Conservation (phyloP, 768 basidiomycete species). For the Pisolithus marmoratus region DNA sequence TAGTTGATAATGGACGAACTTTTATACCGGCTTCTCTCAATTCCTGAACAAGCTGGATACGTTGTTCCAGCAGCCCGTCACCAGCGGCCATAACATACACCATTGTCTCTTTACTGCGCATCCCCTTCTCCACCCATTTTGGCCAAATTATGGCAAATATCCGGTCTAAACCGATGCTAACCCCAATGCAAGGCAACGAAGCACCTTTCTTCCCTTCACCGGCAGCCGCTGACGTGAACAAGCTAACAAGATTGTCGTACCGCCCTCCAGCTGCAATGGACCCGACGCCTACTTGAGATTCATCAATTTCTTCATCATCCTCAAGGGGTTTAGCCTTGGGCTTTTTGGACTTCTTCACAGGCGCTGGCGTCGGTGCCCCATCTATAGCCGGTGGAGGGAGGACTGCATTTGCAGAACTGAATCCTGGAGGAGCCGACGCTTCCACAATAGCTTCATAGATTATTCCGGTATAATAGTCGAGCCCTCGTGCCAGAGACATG, state of each 20-base stretch:
- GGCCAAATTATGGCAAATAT: constrained; percentile 90
- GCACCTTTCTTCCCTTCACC: constrained; percentile 65
- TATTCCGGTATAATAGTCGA: constrained; percentile 98
- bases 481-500: constrained; percentile 91
- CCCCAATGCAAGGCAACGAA: constrained; percentile 82
- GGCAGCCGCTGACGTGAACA: constrained; percentile 81
- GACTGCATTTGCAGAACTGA: constrained; percentile 49
- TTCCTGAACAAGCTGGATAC: constrained; percentile 73
- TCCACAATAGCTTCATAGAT: constrained; percentile 96
- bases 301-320: constrained; percentile 84
- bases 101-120: constrained; percentile 86
- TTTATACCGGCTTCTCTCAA: constrained; percentile 85
- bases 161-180: constrained; percentile 89
- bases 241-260: constrained; percentile 91
- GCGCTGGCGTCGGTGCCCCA: constrained; percentile 21
- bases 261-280: constrained; percentile 98
- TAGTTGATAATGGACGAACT: constrained; percentile 37
- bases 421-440: constrained; percentile 87
- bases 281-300: constrained; percentile 92
- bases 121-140: constrained; percentile 73
- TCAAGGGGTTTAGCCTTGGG: constrained; percentile 36
- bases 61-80: constrained; percentile 81
- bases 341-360: constrained; percentile 41
- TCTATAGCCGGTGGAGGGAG: constrained; percentile 31
- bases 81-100: constrained; percentile 91